phyloP scores from a whole-genome alignment of 192 early-diverging fungal genomes.

The Rhizophagus sp. region DNA sequence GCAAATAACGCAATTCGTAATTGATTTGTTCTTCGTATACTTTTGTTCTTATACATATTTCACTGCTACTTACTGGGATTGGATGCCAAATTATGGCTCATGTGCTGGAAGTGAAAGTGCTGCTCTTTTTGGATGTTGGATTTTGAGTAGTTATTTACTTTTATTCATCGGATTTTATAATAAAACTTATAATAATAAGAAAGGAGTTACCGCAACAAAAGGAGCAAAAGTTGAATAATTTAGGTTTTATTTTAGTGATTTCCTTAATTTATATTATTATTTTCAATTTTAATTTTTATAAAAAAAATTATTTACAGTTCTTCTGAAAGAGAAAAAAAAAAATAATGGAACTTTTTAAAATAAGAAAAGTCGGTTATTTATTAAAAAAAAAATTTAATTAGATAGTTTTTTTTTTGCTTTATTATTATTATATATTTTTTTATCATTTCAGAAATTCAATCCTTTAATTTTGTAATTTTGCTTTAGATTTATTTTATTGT shows the following conservation, averaged over 20 bases:
- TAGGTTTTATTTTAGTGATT: background rate
- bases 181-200: slow-evolving; percentile 70
- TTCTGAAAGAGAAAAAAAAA: too few relatives aligned
- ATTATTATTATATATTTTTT: too few relatives aligned
- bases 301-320: too few relatives aligned
- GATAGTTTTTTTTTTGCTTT: too few relatives aligned
- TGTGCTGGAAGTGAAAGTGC: slow-evolving; percentile 78
- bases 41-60: slow-evolving; percentile 86
- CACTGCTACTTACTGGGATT: slow-evolving; percentile 62
- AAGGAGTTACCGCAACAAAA: slow-evolving; percentile 42
- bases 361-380: too few relatives aligned
- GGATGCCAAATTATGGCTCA: slow-evolving; percentile 59
- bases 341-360: too few relatives aligned
- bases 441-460: too few relatives aligned
- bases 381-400: too few relatives aligned
- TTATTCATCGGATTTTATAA: slow-evolving; percentile 92
- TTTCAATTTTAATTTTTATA: too few relatives aligned
- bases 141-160: slow-evolving; percentile 79
- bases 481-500: too few relatives aligned
- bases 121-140: slow-evolving; percentile 79
- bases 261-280: too few relatives aligned
- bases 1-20: slow-evolving; percentile 90
- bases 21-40: slow-evolving; percentile 85
- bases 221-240: background rate
- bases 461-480: too few relatives aligned